Evolutionary conservation across 2,329 filamentous ascomycete species (phyloP).

Genomic region (Drechslera avenae): DNA sequence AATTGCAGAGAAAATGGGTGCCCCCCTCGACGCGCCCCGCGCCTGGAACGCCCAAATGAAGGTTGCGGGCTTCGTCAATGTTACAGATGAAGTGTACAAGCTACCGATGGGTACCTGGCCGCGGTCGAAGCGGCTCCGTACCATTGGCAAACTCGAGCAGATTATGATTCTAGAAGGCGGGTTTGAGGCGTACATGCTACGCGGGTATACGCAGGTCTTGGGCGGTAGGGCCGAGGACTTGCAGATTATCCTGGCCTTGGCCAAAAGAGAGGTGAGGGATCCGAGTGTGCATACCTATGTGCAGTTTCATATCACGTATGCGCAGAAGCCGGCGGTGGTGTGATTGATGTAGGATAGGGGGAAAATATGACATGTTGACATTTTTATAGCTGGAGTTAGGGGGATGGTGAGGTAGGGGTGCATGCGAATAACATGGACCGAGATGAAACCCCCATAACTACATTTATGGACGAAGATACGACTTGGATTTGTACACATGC

Average conservation of each 20-base stretch:
- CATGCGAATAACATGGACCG: too few species aligned
- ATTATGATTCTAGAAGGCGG: conserved; percentile 32
- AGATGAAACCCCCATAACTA: too few species aligned
- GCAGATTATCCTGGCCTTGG: conserved; percentile 23
- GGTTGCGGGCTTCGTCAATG: conserved; percentile 52
- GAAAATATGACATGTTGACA: too few species aligned
- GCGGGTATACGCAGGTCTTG: conserved; percentile 29
- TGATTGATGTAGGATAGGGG: too few species aligned
- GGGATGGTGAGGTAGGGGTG: too few species aligned
- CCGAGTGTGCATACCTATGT: conserved; percentile 31
- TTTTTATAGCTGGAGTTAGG: too few species aligned
- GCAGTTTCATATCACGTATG: conserved; percentile 31
- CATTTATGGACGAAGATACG: too few species aligned
- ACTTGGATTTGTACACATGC: too few species aligned
- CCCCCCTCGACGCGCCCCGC: conserved; percentile 41
- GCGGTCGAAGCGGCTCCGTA: conserved; percentile 30
- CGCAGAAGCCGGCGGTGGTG: conserved; percentile 19
- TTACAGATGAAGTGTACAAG: conserved; percentile 42
- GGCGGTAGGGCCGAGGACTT: conserved; percentile 22
- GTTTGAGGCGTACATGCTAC: conserved; percentile 32
- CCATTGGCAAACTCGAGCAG: conserved; percentile 26
- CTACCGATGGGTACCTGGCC: conserved; percentile 37
- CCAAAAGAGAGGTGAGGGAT: conserved; percentile 27
- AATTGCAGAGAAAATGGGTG: conserved; percentile 32
- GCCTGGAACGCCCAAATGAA: conserved; percentile 42